Evolutionary conservation across 306 rosid genomes (phyloP).

Genomic region (Citrullus mucosospermus): DNA sequence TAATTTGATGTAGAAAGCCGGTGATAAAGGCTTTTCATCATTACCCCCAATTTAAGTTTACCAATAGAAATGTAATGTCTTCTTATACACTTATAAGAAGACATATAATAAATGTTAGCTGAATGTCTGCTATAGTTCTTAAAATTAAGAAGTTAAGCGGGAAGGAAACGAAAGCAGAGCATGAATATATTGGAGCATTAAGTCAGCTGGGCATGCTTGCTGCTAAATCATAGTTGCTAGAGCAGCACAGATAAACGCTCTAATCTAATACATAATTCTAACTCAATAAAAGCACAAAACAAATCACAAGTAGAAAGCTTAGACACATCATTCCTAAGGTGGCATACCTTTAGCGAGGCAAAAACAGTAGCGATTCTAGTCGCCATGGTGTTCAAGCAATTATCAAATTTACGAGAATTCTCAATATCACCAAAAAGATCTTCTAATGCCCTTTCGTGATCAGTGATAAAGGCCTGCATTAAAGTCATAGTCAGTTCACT

Average conservation of each 20-base stretch:
- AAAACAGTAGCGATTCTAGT: slow-evolving; percentile 84
- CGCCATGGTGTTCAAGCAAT: slow-evolving; percentile 62
- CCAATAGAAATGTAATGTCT: background rate
- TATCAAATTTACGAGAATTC: slow-evolving; percentile 45
- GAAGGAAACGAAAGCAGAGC: background rate
- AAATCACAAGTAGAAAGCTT: background rate
- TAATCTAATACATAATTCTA: background rate
- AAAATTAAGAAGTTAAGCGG: background rate
- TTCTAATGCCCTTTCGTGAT: slow-evolving; percentile 61
- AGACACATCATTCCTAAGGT: background rate
- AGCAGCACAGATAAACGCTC: background rate
- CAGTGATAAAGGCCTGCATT: slow-evolving; percentile 70
- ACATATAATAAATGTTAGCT: background rate
- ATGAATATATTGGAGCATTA: background rate
- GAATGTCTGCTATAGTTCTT: background rate
- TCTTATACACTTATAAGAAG: background rate
- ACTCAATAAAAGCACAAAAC: background rate
- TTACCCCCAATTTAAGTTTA: background rate
- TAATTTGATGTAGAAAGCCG: background rate
- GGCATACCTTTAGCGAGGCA: slow-evolving; percentile 70
- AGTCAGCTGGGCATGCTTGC: background rate
- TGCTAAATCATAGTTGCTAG: background rate
- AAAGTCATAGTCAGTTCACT: background rate
- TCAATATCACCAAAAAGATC: slow-evolving; percentile 58
- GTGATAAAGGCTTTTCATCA: background rate